Evolutionary conservation across 176 grass and related monocot species (phyloP), one percentile per base, ranked within the genome.

Genomic region (Aegilops sharonensis): DNA sequence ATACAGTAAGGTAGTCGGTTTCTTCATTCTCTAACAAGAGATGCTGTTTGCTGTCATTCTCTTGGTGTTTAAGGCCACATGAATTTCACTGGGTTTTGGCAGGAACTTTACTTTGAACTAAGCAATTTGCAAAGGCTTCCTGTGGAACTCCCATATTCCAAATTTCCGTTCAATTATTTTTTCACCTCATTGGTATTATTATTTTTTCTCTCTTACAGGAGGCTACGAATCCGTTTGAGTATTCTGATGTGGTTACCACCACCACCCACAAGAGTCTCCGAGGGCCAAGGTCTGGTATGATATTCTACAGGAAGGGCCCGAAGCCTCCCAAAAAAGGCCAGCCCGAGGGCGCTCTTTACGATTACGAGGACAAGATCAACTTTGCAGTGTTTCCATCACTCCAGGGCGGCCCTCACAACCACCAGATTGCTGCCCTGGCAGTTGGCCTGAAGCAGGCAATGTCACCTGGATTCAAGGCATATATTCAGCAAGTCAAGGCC

Each of bases 351-450:
- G 89, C 74, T 80, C 60, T 80, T 25, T 95, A 93, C 68, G 80
- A 95, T 75, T 95, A 91, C 1, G 93, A 95, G 75, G 93, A 95
- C 29, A 89, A 54, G 77, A 95, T 95, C 35, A 95, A 95, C 64
- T 92, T 92, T 80, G 83, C 93, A 25, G 93, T 95, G 78, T 95
- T 95, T 81, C 93, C 93, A 24, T 92, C 91, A n/a, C 86, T 95
- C 21, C 93, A 95, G 64, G 93, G 93, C 0, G 93, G 93, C 5
- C 89, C 93, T 57, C 93, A 93, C 80, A 95, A 95, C 57, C 90
- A 91, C 70, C 91, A 92, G 72, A 92, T 93, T 74, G 91, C 93
- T 72, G 89, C 91, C 10, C 75, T 95, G 43, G 93, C 93, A 2
- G 84, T 95, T 64, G 93, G 71, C 43, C 34, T 95, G 75, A 95